Evolutionary conservation across 2,329 filamentous ascomycete species (phyloP).

Genomic region (Penicillium griseofulvum): DNA sequence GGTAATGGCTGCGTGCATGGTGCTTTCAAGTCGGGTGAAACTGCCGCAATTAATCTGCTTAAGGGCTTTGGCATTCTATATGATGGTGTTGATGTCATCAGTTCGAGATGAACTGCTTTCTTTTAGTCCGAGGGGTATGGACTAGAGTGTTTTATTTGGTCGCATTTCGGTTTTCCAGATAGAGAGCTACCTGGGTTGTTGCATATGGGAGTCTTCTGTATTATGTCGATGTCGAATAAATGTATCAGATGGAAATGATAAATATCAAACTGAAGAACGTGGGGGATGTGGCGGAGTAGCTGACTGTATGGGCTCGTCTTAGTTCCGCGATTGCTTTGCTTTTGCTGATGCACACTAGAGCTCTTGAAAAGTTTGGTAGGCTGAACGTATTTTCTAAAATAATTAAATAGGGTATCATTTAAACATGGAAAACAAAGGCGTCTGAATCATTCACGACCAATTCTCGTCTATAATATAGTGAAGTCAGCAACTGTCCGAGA

Average conservation of each 20-base stretch:
- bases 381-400: too few relatives aligned
- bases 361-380: too few relatives aligned
- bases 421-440: background rate
- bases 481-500: background rate
- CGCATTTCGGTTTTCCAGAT: background rate
- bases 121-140: background rate
- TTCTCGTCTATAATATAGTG: background rate
- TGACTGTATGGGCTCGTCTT: too few relatives aligned
- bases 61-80: conserved; percentile 33
- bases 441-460: background rate
- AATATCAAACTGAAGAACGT: too few relatives aligned
- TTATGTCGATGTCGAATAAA: background rate
- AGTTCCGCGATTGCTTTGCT: too few relatives aligned
- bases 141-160: conserved; percentile 27
- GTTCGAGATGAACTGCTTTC: background rate
- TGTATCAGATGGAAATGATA: background rate
- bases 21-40: conserved; percentile 46
- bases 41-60: conserved; percentile 42
- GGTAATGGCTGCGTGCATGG: conserved; percentile 48
- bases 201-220: background rate
- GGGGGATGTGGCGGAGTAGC: too few relatives aligned
- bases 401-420: background rate
- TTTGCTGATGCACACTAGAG: too few relatives aligned
- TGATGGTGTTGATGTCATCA: background rate
- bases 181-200: background rate